Base-by-base conservation (phyloP, 257 asterid species). In the Penstemon newberryi region DNA sequence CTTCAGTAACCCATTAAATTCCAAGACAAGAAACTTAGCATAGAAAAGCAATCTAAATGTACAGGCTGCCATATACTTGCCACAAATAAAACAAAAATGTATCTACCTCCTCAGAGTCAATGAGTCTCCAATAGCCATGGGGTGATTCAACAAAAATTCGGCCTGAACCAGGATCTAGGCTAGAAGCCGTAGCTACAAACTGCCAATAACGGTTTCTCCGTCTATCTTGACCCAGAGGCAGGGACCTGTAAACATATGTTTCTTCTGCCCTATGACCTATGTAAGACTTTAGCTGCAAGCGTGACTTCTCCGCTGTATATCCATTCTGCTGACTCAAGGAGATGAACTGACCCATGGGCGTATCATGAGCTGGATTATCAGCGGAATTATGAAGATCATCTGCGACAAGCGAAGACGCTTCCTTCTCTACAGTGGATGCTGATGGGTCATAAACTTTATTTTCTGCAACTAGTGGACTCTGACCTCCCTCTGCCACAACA, bases 141-240 rank as follows among this genome's bases (percentile, higher is more conserved):
- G 85, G 79, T 10, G 92, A 80, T 79, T 94, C 96, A 66, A 94
- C 85, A 73, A 91, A 89, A 63, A 94, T 91, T 78, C 95, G 83
- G 73, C 97, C 96, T 18, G 96, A 87, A 79, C 99, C 97, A 76
- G 96, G 91, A 86, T 94, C 99, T 49, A 78, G 79, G 57, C 90
- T 77, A 65, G 97, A 91, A 45, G 90, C 82, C 71, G 97, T 83
- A 70, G 96, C 97, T 66, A 85, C 89, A 78, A 86, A 87, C 41
- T 83, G 89, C 99, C 99, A 94, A 78, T 94, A 94, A 19, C 97
- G 96, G 72, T 91, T 94, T 73, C 96, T 89, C 79, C 99, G 82
- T 70, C 99, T 80, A 84, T 94, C 99, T 80, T 81, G 97, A 71
- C 97, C 99, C 71, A 94, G 82, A 71, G 99, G 99, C 74, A 94